Evolutionary conservation across 2,329 filamentous ascomycete species (phyloP).

Genomic region (Chaetomium sp.): DNA sequence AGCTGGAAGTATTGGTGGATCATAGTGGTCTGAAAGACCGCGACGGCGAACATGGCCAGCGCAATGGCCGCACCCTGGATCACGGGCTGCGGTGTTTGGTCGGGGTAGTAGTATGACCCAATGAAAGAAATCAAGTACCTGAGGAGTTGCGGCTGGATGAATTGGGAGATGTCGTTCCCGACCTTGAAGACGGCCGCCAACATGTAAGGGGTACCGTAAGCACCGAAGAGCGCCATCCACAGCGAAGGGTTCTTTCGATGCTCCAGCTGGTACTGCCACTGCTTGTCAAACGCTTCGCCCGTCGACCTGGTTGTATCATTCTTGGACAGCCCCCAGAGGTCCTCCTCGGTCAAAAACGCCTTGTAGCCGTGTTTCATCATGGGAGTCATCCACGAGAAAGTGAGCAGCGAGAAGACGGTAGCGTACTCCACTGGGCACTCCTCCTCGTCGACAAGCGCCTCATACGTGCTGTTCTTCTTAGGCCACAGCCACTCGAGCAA

Average conservation of each 20-base stretch:
- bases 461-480: constrained; percentile 61
- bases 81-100: constrained; percentile 60
- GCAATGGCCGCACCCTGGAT: constrained; percentile 83
- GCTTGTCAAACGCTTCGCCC: constrained; percentile 59
- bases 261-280: constrained; percentile 73
- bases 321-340: constrained; percentile 85
- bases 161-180: constrained; percentile 79
- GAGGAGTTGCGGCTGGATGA: constrained; percentile 84
- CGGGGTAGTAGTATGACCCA: constrained; percentile 58
- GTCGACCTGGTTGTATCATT: constrained; percentile 73
- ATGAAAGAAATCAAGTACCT: constrained; percentile 80
- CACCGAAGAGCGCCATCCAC: constrained; percentile 77
- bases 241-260: constrained; percentile 64
- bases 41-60: constrained; percentile 84
- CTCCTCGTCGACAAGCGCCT: constrained; percentile 51
- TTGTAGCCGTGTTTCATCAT: constrained; percentile 95
- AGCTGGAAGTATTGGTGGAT: constrained; percentile 98
- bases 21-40: constrained; percentile 77
- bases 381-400: constrained; percentile 98
- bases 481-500: constrained; percentile 78
- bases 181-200: constrained; percentile 80
- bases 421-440: constrained; percentile 80
- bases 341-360: constrained; percentile 85
- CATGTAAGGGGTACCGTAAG: constrained; percentile 79
- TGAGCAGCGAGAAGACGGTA: constrained; percentile 85